Percentiles rank a stretch among this genome's conserved stretches.
These are phyloP conservation scores for Debaryomycetaceae sp. DNA, from an alignment of 1,139 yeast species.

Conservation along the genomic window DNA sequence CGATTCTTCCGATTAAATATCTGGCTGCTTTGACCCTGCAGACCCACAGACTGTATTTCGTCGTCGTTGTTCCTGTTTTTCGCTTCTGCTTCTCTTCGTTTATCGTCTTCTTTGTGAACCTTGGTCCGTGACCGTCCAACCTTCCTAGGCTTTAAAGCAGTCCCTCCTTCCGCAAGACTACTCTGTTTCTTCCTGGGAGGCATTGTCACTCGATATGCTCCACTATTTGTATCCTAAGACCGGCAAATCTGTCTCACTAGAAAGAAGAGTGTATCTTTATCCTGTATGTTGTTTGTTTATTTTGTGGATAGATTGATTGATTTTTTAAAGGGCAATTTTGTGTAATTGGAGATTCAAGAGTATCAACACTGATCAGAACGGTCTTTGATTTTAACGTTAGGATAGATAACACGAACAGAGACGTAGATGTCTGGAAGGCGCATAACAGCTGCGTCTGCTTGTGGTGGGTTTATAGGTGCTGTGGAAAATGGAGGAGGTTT, in stretches of 20 bases:
- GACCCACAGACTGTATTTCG: conserved; percentile 4
- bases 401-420: not conserved
- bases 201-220: not conserved
- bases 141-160: not conserved
- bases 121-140: not conserved
- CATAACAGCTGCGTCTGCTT: conserved; percentile 2
- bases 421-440: not conserved
- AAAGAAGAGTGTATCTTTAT: conserved; percentile 2
- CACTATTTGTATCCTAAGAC: not conserved
- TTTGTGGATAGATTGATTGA: conserved; percentile 4
- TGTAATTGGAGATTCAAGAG: conserved; percentile 1
- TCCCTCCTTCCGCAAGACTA: not conserved
- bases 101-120: not conserved
- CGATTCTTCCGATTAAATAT: conserved; percentile 13
- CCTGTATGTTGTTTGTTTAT: conserved; percentile 13
- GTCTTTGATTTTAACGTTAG: not conserved
- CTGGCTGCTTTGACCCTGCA: conserved; percentile 8
- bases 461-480: conserved; percentile 2
- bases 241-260: not conserved
- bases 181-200: not conserved
- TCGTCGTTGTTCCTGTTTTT: conserved; percentile 1
- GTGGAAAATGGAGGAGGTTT: not conserved
- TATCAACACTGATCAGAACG: not conserved
- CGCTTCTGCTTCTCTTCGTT: not conserved
- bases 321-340: conserved; percentile 6